A percentile compares a stretch with the other conserved stretches of the same genome.
Evolutionary conservation across 129 eudicot genomes (phyloP).

Genomic region (Chrysanthemum seticuspe): DNA sequence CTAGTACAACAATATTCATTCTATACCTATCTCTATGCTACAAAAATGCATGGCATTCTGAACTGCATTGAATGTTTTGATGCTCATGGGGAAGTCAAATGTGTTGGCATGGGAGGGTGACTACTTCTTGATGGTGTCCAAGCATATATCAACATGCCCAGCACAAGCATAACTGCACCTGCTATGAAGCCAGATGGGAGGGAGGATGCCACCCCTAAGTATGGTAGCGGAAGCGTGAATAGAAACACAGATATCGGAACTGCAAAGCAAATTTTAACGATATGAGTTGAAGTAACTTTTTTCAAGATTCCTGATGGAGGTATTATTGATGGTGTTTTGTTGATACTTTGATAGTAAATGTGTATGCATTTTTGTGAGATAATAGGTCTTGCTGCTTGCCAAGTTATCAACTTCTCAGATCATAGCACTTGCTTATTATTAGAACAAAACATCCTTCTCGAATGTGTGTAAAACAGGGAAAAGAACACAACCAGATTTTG

Average conservation of each 20-base stretch:
- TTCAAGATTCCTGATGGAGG: too few species aligned
- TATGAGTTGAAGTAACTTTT: background rate
- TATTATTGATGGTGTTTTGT: too few species aligned
- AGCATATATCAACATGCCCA: slow-evolving; percentile 70
- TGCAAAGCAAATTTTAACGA: slow-evolving; percentile 25
- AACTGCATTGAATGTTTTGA: background rate
- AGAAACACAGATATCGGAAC: slow-evolving; percentile 84
- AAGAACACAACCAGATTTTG: background rate
- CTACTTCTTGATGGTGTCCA: slow-evolving; percentile 53
- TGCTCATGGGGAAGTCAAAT: slow-evolving; percentile 24
- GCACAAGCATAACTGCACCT: slow-evolving; percentile 67
- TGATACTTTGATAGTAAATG: background rate
- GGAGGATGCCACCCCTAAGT: slow-evolving; percentile 80
- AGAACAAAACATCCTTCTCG: background rate
- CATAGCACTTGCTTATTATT: background rate
- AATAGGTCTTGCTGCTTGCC: background rate
- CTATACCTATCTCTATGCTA: slow-evolving; percentile 18
- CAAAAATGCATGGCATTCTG: slow-evolving; percentile 6
- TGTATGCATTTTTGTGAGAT: background rate
- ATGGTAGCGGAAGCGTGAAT: slow-evolving; percentile 90
- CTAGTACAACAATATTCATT: background rate
- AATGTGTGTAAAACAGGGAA: background rate
- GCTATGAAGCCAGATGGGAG: slow-evolving; percentile 87
- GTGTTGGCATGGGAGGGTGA: slow-evolving; percentile 33
- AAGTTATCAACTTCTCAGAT: background rate